These are phyloP conservation scores for Stromatinia cepivora DNA, from an alignment of 2,329 filamentous ascomycete genomes.

Conservation along the genomic window DNA sequence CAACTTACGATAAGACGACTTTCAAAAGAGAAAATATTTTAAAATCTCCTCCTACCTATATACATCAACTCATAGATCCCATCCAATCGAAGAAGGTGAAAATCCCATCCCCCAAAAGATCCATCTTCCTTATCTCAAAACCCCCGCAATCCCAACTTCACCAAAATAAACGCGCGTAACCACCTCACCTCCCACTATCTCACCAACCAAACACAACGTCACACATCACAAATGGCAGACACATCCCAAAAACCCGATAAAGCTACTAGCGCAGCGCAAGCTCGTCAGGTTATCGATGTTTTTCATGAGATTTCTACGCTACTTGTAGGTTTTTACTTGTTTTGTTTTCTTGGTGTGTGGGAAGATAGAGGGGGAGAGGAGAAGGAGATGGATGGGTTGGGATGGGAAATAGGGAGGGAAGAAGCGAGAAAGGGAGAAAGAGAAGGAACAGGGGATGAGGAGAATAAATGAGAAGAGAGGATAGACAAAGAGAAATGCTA, in stretches of 20 bases:
- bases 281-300: slow-evolving; percentile 80
- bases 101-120: not conserved
- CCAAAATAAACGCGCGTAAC: slow-evolving; percentile 7
- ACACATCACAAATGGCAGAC: slow-evolving; percentile 45
- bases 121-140: not conserved
- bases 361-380: not conserved
- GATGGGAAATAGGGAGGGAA: too few species aligned
- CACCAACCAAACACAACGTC: not conserved
- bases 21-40: too few species aligned
- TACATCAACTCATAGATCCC: not conserved
- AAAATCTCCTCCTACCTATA: not conserved
- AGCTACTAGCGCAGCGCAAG: slow-evolving; percentile 65
- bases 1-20: not conserved
- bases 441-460: not conserved
- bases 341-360: not conserved
- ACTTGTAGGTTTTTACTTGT: slow-evolving; percentile 59
- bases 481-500: not conserved
- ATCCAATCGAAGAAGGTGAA: too few species aligned
- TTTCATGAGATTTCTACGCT: slow-evolving; percentile 85
- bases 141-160: slow-evolving; percentile 12
- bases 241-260: slow-evolving; percentile 11
- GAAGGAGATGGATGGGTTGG: too few species aligned
- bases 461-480: not conserved
- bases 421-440: too few species aligned
- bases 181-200: not conserved